phyloP scores from a whole-genome alignment of 2,329 filamentous ascomycete genomes.

The Phaeosphaeriaceae sp. region DNA sequence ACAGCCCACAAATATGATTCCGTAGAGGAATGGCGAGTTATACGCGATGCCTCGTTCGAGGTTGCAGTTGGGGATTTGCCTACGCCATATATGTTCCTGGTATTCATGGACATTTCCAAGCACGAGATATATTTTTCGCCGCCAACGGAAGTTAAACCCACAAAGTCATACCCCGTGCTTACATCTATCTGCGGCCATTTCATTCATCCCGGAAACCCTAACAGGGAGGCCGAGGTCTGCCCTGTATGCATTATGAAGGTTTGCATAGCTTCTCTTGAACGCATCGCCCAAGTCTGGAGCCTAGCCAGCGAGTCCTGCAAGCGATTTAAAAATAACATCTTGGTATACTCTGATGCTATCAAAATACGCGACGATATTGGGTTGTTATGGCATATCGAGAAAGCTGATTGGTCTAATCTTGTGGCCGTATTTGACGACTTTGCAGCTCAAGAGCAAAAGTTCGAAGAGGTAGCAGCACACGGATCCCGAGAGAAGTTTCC shows the following conservation, averaged over 20 bases:
- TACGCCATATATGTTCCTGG: not conserved
- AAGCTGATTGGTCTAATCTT: conserved; percentile 4
- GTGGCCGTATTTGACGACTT: not conserved
- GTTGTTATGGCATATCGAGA: conserved; percentile 4
- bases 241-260: conserved; percentile 3
- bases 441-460: not conserved
- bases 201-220: not conserved
- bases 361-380: not conserved
- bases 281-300: conserved; percentile 4
- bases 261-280: conserved; percentile 3
- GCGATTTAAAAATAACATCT: too few relatives aligned
- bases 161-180: too few relatives aligned
- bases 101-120: not conserved
- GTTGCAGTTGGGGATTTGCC: not conserved
- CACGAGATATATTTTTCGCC: conserved; percentile 1
- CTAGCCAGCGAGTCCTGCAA: not conserved
- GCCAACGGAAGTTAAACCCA: too few relatives aligned
- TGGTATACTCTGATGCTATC: not conserved
- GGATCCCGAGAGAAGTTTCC: not conserved
- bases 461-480: not conserved
- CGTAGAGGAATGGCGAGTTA: not conserved
- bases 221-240: not conserved
- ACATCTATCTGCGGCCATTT: too few relatives aligned
- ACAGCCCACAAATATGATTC: not conserved
- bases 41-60: not conserved